Evolutionary conservation across 495 filamentous ascomycete species (phyloP).

Genomic region (Physcia stellaris): DNA sequence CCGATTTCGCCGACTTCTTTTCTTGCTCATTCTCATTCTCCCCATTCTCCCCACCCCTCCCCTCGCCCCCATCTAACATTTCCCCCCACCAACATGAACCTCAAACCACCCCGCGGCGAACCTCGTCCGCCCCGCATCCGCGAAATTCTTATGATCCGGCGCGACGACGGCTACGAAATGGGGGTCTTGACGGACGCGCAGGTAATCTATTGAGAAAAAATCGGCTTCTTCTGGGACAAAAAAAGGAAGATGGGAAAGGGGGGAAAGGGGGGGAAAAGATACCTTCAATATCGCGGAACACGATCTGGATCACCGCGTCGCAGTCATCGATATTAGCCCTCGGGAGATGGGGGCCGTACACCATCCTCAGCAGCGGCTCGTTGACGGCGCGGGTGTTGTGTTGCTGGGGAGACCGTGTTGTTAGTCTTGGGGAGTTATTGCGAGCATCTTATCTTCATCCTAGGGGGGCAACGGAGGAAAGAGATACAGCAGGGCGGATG

Average conservation of each 20-base stretch:
- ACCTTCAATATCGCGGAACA: neutral
- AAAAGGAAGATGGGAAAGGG: too few species aligned
- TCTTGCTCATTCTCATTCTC: too few species aligned
- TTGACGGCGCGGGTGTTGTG: neutral
- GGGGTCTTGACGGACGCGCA: neutral
- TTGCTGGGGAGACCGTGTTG: neutral
- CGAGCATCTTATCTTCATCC: neutral
- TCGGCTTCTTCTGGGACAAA: too few species aligned
- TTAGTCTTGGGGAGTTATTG: too few species aligned
- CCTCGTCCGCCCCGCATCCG: neutral
- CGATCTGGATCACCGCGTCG: neutral
- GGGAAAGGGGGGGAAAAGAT: too few species aligned
- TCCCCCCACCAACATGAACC: neutral
- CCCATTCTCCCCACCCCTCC: too few species aligned
- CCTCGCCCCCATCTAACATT: too few species aligned
- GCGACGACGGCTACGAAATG: neutral
- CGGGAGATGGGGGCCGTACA: neutral
- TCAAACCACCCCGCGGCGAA: neutral
- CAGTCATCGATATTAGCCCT: neutral
- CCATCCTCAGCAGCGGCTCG: neutral
- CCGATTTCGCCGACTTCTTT: too few species aligned
- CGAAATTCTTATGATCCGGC: neutral
- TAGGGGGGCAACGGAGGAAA: neutral
- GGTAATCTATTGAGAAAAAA: too few species aligned
- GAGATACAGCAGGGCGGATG: neutral